A percentile compares a stretch with the other conserved stretches of the same genome.
phyloP scores from a whole-genome alignment of 805 yeast genomes.

The Pichia phayaonensis region DNA sequence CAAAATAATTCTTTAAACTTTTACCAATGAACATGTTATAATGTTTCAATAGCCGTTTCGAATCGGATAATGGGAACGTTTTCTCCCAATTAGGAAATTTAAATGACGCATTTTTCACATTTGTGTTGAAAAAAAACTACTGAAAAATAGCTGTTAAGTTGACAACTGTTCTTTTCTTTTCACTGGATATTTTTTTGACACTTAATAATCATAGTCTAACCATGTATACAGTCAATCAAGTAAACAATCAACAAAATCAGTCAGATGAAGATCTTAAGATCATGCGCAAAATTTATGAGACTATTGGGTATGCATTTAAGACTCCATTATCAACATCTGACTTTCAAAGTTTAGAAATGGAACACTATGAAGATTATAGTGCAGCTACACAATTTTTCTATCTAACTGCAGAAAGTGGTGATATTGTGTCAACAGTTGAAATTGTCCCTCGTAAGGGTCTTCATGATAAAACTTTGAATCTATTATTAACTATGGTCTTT shows the following conservation, averaged over 20 bases:
- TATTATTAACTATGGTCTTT: constrained; percentile 3
- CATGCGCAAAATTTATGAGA: background rate
- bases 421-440: background rate
- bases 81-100: too few species aligned
- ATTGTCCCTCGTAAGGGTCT: constrained; percentile 3
- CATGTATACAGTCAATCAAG: background rate
- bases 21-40: too few species aligned
- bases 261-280: background rate
- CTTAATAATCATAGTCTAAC: background rate
- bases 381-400: background rate
- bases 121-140: too few species aligned
- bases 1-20: too few species aligned
- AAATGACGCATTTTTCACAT: too few species aligned
- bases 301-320: background rate
- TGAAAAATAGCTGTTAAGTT: too few species aligned
- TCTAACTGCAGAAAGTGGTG: background rate
- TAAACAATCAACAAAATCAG: background rate
- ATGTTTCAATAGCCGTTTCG: too few species aligned
- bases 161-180: too few species aligned
- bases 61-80: too few species aligned
- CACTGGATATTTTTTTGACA: too few species aligned
- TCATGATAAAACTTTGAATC: background rate
- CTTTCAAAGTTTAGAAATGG: background rate
- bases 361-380: background rate
- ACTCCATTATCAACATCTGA: background rate